Evolutionary conservation across 306 rosid species (phyloP), one percentile per base, ranked within the genome.

Genomic region (Fagus sylvatica): DNA sequence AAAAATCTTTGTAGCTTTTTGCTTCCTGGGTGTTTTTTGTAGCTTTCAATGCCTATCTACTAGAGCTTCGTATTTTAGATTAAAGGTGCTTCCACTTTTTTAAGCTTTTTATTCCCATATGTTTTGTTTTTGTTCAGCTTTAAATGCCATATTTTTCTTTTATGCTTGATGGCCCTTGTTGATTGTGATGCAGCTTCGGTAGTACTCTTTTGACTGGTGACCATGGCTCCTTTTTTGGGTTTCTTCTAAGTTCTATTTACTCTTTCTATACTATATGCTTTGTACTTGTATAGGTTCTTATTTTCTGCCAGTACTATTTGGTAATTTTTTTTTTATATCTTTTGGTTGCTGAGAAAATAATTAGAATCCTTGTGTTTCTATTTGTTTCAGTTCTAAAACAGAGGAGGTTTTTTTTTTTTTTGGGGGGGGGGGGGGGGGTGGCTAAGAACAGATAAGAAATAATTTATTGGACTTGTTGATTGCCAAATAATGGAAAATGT

Each of bases 171-270:
- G 78, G 48, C 48, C 53, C 53, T 16, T 49, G 11, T 7, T 69
- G 16, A 59, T 59, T 71, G 61, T 54, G 57, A 15, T 84, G 85
- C 85, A 72, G 72, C 85, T 84, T 36, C 34, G 53, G 55, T 73
- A 0, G 5, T 76, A 51, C 77, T 68, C 55, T 76, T 67, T 72
- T 74, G 13, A 30, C 74, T 22, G 16, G 73, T 7, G 36, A 53
- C 36, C 32, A 42, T 42, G 54, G 59, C 62, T 57, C 53, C 43
- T 69, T 57, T 70, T 13, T 16, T 41, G 62, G 71, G 49, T 41
- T 43, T 53, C 69, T 49, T 65, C 34, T 46, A 17, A 10, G 51
- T 46, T 46, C 10, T 46, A 46, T n/a, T 11, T 48, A 16, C 1
- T 57, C 62, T 54, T 9, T 53, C 59, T 9, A 8, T 74, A 51